Evolutionary conservation across 78 protist genomes (phyloP).

Genomic region (Acrasis kona): DNA sequence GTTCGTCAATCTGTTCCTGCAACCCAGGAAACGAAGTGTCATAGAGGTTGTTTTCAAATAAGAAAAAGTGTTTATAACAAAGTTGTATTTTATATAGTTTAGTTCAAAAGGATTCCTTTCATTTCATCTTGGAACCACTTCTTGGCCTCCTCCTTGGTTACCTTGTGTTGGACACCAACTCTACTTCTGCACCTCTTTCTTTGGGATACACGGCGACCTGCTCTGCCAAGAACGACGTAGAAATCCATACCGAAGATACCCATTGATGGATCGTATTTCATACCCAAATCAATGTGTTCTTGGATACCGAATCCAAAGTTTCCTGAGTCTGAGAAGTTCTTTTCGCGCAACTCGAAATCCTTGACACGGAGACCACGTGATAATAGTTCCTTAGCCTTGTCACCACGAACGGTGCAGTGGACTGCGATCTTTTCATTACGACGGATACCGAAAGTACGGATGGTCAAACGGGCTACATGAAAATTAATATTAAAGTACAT

Average conservation of each 20-base stretch:
- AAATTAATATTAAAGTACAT: too few relatives aligned
- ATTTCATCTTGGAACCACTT: conserved; percentile 82
- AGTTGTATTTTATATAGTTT: background rate
- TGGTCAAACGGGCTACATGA: conserved; percentile 88
- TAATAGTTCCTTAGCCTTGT: conserved; percentile 95
- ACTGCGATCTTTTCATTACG: conserved; percentile 96
- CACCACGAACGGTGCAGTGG: conserved; percentile 97
- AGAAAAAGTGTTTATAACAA: background rate
- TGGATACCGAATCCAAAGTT: conserved; percentile 94
- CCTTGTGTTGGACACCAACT: conserved; percentile 65
- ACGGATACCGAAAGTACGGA: conserved; percentile 92
- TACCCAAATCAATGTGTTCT: conserved; percentile 98
- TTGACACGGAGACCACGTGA: conserved; percentile 85
- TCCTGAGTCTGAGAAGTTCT: conserved; percentile 81
- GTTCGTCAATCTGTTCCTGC: too few relatives aligned
- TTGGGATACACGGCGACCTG: conserved; percentile 75
- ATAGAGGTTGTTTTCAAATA: background rate
- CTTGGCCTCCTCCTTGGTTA: conserved; percentile 76
- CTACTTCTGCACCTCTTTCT: conserved; percentile 38
- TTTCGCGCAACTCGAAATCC: conserved; percentile 88
- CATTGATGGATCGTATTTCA: conserved; percentile 95
- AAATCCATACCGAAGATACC: conserved; percentile 99
- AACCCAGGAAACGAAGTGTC: too few relatives aligned
- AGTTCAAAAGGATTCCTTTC: conserved; percentile 52
- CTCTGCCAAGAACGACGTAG: conserved; percentile 88